Evolutionary conservation across 345 rosid genomes (phyloP).

Genomic region (Rhizophora mangle): DNA sequence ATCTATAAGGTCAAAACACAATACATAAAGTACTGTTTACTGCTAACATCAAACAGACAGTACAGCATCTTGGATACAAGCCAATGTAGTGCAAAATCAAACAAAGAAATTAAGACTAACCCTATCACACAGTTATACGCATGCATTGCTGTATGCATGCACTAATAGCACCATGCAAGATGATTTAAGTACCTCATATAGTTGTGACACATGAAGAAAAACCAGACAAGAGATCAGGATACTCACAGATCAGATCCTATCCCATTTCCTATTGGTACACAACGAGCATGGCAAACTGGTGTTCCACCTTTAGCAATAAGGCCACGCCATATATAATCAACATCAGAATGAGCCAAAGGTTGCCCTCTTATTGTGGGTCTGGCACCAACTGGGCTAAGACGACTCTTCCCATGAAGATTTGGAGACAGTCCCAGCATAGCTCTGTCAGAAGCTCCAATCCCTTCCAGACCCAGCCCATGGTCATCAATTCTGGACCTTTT

Average conservation of each 20-base stretch:
- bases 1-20: too few relatives aligned
- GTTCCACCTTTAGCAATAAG: conserved; percentile 77
- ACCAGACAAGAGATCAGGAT: conserved; percentile 1
- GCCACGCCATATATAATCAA: conserved; percentile 72
- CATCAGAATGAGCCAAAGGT: conserved; percentile 34
- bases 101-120: too few relatives aligned
- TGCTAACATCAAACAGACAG: too few relatives aligned
- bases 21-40: too few relatives aligned
- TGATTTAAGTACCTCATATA: not conserved
- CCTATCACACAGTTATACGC: too few relatives aligned
- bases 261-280: conserved; percentile 59
- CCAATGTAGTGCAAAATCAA: too few relatives aligned
- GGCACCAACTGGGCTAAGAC: conserved; percentile 43
- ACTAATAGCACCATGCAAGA: not conserved
- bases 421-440: conserved; percentile 31
- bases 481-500: conserved; percentile 72
- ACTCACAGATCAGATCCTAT: conserved; percentile 62
- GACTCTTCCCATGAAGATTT: conserved; percentile 35
- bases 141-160: not conserved
- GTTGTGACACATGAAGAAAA: not conserved
- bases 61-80: too few relatives aligned
- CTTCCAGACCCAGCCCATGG: conserved; percentile 44
- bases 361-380: conserved; percentile 34
- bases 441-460: conserved; percentile 42
- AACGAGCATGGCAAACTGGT: conserved; percentile 70